Base-by-base conservation (phyloP, 2,329 filamentous ascomycete genomes). In the Xylaria sp. region DNA sequence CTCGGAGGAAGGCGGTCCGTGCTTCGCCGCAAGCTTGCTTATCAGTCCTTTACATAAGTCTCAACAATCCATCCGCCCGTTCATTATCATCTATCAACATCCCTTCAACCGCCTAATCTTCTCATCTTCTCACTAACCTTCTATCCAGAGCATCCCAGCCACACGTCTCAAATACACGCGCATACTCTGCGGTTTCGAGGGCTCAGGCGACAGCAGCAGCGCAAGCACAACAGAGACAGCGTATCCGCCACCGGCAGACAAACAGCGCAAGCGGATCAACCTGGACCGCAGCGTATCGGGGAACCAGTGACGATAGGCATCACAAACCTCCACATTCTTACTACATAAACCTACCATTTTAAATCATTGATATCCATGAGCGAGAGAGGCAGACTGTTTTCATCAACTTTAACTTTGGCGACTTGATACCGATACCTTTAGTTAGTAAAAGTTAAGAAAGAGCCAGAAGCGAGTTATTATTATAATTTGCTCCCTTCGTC, bases 161-260 rank as follows among this genome's bases (percentile, higher is more conserved):
- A 87, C 87, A 15, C 82, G 87, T 8, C 80, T 85, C n/a, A 82
- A 84, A 68, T 89, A 88, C 75, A 87, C 81, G 60, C 83, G 82
- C 68, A 83, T 87, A 74, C 80, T 89, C 50, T 88, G 86, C 75
- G 87, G 86, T 43, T 82, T 84, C 70, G 82, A 84, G 12, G 77
- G 25, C 72, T 65, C 12, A 30, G 78, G 3, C 63, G 8, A 32
- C 34, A 23, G 12, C 30, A 67, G 48, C 8, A 12, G 25, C 36
- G 23, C 53, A 6, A 23, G 5, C 53, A 53, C 25, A 9, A 10
- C 50, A n/a, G 8, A 12, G 20, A 8, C n/a, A 13, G 25, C 46
- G 12, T 59, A 18, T 28, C 15, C 45, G 7, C 30, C 39, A 18
- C 4, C 23, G 9, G n/a, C 41, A 2, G 59, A 60, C 32, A 34